Conservation (phyloP, 1,139 yeast species). For the Protomyces lactucae-debilis region DNA sequence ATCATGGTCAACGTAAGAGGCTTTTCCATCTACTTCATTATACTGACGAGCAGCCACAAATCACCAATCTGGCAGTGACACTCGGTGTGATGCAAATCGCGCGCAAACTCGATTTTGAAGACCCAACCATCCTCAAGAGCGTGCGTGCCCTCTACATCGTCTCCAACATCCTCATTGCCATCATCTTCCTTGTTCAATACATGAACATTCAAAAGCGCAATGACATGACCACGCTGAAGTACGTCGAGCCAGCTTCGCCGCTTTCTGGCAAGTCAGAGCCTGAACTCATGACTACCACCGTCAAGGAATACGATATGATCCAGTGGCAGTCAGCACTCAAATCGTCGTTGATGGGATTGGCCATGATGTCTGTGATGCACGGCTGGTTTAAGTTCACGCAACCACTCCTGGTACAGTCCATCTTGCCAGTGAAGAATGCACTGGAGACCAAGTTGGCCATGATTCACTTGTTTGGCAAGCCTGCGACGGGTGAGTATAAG, state of each 20-base stretch:
- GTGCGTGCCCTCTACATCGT: constrained; percentile 69
- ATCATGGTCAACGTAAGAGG: neutral
- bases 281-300: constrained; percentile 75
- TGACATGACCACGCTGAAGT: constrained; percentile 82
- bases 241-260: constrained; percentile 79
- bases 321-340: constrained; percentile 26
- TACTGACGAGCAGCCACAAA: neutral
- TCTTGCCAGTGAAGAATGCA: constrained; percentile 84
- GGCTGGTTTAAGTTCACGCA: constrained; percentile 95
- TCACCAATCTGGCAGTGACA: constrained; percentile 72
- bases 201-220: constrained; percentile 6
- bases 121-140: constrained; percentile 67
- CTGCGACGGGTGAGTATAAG: constrained; percentile 87
- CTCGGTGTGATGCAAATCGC: constrained; percentile 96
- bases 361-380: constrained; percentile 99
- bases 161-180: constrained; percentile 62
- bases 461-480: constrained; percentile 78
- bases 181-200: constrained; percentile 46
- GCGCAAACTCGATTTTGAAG: constrained; percentile 82
- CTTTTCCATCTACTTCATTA: too few species aligned
- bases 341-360: constrained; percentile 78
- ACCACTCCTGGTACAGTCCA: constrained; percentile 92
- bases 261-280: constrained; percentile 70
- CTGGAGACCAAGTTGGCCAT: constrained; percentile 86
- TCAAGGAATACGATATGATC: constrained; percentile 72